These are phyloP conservation scores for Herpotrichia juniperi DNA, from an alignment of 2,329 filamentous ascomycete genomes.

Conservation along the genomic window DNA sequence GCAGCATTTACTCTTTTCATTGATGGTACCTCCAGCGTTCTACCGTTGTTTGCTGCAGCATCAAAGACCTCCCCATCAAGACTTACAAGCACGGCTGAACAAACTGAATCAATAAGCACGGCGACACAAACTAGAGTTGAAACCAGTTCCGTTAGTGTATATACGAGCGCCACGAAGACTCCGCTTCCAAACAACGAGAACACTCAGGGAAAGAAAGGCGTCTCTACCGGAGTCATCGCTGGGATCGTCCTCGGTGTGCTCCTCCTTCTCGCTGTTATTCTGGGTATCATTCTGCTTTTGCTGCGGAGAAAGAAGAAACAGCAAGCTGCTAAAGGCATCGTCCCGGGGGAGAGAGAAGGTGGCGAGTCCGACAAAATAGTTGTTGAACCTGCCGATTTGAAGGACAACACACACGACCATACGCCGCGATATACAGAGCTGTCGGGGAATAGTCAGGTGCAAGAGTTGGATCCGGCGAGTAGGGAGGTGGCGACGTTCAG, in stretches of 20 bases:
- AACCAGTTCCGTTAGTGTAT: too few species aligned
- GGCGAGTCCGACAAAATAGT: background rate
- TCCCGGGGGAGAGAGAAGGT: background rate
- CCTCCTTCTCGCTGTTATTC: conserved; percentile 2
- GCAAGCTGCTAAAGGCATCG: background rate
- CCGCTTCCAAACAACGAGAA: too few species aligned
- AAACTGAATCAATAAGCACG: too few species aligned
- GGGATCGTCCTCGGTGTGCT: conserved; percentile 12
- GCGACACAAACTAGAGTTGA: too few species aligned
- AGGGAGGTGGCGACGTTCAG: background rate
- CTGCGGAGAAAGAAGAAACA: conserved; percentile 4
- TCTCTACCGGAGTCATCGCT: conserved; percentile 10
- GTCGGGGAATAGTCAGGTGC: conserved; percentile 5
- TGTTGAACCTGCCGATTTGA: conserved; percentile 2
- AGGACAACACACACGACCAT: background rate
- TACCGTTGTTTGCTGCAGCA: too few species aligned
- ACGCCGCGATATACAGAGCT: conserved; percentile 6
- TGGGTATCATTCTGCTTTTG: conserved; percentile 2
- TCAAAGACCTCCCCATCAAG: too few species aligned
- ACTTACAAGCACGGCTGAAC: too few species aligned
- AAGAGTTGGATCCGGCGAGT: background rate
- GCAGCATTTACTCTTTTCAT: too few species aligned
- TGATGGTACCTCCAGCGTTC: too few species aligned
- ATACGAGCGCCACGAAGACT: too few species aligned
- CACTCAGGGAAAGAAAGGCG: too few species aligned